Base-by-base conservation (phyloP, 352 stramenopile species). In the Blastocystis sp. region DNA sequence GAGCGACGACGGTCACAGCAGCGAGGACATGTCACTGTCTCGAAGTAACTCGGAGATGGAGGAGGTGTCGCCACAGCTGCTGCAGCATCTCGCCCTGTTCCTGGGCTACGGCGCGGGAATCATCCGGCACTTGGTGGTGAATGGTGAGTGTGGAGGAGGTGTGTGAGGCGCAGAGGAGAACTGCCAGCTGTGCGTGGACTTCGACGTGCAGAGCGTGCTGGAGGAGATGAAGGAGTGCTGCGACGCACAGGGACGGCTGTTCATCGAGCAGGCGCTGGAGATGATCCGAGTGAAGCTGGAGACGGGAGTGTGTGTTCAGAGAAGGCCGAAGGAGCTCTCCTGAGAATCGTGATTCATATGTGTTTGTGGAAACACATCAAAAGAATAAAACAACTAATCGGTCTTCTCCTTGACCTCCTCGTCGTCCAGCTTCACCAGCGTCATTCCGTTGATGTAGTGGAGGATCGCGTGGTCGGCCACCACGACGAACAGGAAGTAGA, bases 401-500 rank as follows among this genome's bases (percentile, higher is more conserved):
- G 60, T 64, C n/a, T 79, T 79, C 43, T 79, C 69, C 57, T 79
- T 79, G 14, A 40, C 71, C 17, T 43, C 48, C 60, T 81, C 52
- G 11, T 81, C 71, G 7, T 84, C 74, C 34, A 48, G n/a, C 21
- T 52, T 45, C 59, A 68, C 24, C 48, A 84, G 34, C 59, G 45
- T 66, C 74, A 84, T 17, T 84, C 74, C 74, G 52, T 84, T 84
- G 38, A 84, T 28, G 43, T 70, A 84, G 52, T 84, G 74, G 40
- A 84, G 74, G 1, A 68, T 69, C 17, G 74, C 74, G 11, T 68
- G 74, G 57, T 84, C 48, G 6, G 45, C 74, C 0, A 84, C 74
- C 19, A 84, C 74, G 21, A 68, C 48, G 34, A 84, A 19, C 57
- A 84, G 38, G 10, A 68, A 2, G n/a, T 68, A 68, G n/a, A 61